Evolutionary conservation across 2,329 filamentous ascomycete species (phyloP), one percentile per base, ranked within the genome.

Genomic region (Talaromyces sp.): DNA sequence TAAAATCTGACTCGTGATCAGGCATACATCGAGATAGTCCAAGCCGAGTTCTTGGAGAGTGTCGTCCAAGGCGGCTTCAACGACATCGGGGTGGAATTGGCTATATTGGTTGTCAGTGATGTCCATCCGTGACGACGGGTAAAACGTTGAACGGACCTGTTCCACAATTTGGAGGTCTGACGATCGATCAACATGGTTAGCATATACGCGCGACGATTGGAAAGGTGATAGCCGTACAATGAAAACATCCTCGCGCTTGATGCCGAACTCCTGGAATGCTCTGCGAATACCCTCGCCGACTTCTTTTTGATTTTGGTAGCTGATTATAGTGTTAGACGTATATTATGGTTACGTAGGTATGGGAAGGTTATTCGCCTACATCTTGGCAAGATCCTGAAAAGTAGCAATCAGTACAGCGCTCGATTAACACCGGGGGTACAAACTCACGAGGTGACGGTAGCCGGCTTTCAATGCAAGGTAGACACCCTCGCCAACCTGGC

Each of bases 161-260:
- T 87, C 85, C 85, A 88, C 13, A 88, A 78, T 77, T 89, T 89
- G 68, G 82, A 83, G n/a, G 86, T 87, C 76, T 78, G 60, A 1
- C 35, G 8, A 31, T 52, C 8, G 16, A 54, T 16, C n/a, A 33
- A 37, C 11, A 16, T 24, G 24, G 27, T 64, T 54, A 60, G 22
- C 14, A 63, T 7, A 41, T 41, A 41, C 19, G 2, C 31, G 13
- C 1, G 16, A 16, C 19, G 14, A 22, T 10, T 19, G 19, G 5
- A 49, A 37, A 49, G 2, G 3, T 16, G 13, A 19, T 14, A 33
- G 58, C 68, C 74, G 66, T 70, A 78, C 76, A 66, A 79, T 78
- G 70, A 79, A 79, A 50, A 79, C 64, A 64, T 79, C 76, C 70
- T 78, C 75, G 64, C 76, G 75, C 72, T 78, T 79, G 67, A 79